These are phyloP conservation scores for Acephala macrosclerotiorum DNA, from an alignment of 2,329 filamentous ascomycete species.

Conservation along the genomic window DNA sequence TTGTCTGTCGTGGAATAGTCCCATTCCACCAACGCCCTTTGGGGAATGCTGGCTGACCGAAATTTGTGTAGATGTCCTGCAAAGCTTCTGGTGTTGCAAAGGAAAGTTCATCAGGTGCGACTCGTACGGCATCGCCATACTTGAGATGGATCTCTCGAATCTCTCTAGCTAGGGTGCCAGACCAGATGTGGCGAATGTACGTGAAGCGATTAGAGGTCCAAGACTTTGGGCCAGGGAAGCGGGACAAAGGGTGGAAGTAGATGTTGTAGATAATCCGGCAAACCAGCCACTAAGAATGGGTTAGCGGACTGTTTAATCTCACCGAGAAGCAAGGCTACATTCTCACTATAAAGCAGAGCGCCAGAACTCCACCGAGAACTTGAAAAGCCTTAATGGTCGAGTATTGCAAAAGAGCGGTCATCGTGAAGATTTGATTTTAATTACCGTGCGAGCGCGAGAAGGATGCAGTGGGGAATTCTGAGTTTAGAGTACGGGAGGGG, in stretches of 20 bases:
- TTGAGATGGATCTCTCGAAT: neutral
- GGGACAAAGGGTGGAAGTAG: neutral
- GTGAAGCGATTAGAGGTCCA: neutral
- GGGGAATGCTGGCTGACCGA: conserved; percentile 4
- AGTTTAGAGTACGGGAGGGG: neutral
- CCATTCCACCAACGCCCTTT: conserved; percentile 10
- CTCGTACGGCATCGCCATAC: conserved; percentile 4
- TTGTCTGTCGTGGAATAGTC: conserved; percentile 12
- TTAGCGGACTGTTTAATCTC: neutral
- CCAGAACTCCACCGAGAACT: neutral
- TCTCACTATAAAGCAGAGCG: neutral
- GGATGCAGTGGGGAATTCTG: neutral
- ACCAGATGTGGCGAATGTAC: neutral
- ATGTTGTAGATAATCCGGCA: neutral
- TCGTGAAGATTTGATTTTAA: neutral
- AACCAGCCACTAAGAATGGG: neutral
- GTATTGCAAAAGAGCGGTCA: neutral
- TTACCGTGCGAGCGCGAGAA: neutral
- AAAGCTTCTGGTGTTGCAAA: neutral
- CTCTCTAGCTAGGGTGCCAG: neutral
- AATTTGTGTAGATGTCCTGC: neutral
- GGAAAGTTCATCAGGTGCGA: conserved; percentile 8
- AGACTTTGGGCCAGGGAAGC: neutral
- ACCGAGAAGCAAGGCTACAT: neutral
- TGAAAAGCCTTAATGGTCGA: neutral